Evolutionary conservation across 805 yeast species (phyloP).

Genomic region (Candida silvatica): DNA sequence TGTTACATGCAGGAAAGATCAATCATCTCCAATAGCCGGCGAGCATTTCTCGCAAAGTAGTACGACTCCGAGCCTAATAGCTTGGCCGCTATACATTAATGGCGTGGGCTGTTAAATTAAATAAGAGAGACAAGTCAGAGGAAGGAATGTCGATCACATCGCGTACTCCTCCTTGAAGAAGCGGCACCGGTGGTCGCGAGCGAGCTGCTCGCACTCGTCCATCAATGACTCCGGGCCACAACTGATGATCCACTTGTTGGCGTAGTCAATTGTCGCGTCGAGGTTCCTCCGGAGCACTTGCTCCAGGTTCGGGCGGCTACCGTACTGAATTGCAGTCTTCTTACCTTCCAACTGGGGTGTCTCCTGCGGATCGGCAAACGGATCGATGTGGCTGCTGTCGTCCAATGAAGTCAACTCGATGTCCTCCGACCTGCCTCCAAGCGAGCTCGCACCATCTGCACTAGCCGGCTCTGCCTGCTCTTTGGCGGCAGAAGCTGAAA

Average conservation of each 20-base stretch:
- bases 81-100: too few species aligned
- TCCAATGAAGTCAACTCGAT: constrained; percentile 2
- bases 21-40: too few species aligned
- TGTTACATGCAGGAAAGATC: too few species aligned
- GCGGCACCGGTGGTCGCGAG: constrained; percentile 26
- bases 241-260: constrained; percentile 43
- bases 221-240: constrained; percentile 50
- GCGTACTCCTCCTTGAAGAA: constrained; percentile 37
- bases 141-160: too few species aligned
- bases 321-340: not conserved
- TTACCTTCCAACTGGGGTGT: not conserved
- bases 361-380: not conserved
- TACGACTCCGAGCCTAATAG: too few species aligned
- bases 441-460: not conserved
- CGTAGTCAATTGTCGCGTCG: constrained; percentile 22
- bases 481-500: constrained; percentile 4
- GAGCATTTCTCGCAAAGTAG: too few species aligned
- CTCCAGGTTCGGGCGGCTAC: constrained; percentile 35
- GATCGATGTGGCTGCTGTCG: not conserved
- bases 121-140: too few species aligned
- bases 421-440: not conserved
- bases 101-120: too few species aligned
- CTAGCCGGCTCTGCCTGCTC: constrained; percentile 4
- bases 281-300: constrained; percentile 22
- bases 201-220: constrained; percentile 30